A percentile compares a stretch with the other conserved stretches of the same genome.
Conservation (phyloP, 306 rosid genomes). For the Prinsepia uniflora region DNA sequence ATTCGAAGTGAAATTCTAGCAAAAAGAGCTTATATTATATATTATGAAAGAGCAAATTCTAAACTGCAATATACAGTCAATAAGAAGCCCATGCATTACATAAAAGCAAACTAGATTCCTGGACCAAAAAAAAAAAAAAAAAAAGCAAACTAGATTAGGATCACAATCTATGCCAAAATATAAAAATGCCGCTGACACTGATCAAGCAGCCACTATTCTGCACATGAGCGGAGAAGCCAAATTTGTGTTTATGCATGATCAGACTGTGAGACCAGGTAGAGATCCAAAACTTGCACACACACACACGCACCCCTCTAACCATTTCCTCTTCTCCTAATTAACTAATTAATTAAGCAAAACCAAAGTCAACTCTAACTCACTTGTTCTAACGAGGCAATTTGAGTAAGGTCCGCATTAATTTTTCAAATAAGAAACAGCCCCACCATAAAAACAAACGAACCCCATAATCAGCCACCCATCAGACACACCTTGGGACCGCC, state of each 20-base stretch:
- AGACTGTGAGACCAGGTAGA: too few species aligned
- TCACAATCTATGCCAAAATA: too few species aligned
- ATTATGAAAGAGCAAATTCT: neutral
- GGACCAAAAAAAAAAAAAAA: too few species aligned
- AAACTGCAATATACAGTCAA: neutral
- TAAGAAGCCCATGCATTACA: neutral
- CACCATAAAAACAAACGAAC: neutral
- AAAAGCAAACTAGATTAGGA: too few species aligned
- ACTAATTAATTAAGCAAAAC: too few species aligned
- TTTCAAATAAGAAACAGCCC: neutral
- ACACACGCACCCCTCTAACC: neutral
- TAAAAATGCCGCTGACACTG: too few species aligned
- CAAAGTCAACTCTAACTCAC: too few species aligned
- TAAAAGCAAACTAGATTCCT: neutral
- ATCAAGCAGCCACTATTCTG: too few species aligned
- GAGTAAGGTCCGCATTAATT: neutral
- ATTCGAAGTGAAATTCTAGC: neutral
- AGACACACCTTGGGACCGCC: constrained; percentile 31
- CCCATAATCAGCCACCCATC: neutral
- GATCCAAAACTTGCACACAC: too few species aligned
- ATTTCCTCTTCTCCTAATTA: neutral
- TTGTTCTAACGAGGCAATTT: too few species aligned
- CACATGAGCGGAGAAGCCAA: too few species aligned
- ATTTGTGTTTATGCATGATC: too few species aligned
- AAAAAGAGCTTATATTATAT: neutral